Evolutionary conservation across 768 basidiomycete genomes (phyloP).

Genomic region (Tylopilus sp.): DNA sequence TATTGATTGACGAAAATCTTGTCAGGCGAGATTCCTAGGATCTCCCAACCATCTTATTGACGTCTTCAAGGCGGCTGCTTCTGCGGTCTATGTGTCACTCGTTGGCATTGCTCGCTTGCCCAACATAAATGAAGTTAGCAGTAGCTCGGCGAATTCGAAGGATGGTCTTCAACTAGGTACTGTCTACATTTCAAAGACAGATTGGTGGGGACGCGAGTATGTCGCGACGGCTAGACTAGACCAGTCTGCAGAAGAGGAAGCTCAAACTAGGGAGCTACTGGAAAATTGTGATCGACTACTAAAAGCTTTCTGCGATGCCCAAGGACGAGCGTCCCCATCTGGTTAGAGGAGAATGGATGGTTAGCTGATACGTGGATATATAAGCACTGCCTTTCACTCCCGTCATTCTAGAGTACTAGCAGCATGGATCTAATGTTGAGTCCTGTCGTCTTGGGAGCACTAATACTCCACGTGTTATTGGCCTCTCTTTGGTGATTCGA

Average conservation of each 20-base stretch:
- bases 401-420: background rate
- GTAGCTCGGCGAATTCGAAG: constrained; percentile 8
- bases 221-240: constrained; percentile 49
- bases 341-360: constrained; percentile 3
- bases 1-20: constrained; percentile 1
- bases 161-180: constrained; percentile 23
- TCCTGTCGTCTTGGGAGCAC: background rate
- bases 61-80: constrained; percentile 61
- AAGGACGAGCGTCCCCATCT: constrained; percentile 26
- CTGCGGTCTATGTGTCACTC: constrained; percentile 65
- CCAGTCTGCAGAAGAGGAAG: constrained; percentile 49
- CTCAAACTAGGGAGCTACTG: constrained; percentile 46
- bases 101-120: constrained; percentile 51
- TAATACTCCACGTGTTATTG: constrained; percentile 1
- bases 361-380: background rate
- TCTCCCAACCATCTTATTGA: constrained; percentile 64
- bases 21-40: constrained; percentile 64
- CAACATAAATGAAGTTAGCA: constrained; percentile 11
- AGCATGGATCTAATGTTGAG: constrained; percentile 3
- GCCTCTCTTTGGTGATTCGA: constrained; percentile 34
- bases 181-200: constrained; percentile 53
- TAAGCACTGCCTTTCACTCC: background rate
- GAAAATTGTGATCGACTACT: constrained; percentile 56
- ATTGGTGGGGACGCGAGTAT: constrained; percentile 51
- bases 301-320: constrained; percentile 31